phyloP scores from a whole-genome alignment of 164 flowering plant genomes.

The Tinospora cordifolia region DNA sequence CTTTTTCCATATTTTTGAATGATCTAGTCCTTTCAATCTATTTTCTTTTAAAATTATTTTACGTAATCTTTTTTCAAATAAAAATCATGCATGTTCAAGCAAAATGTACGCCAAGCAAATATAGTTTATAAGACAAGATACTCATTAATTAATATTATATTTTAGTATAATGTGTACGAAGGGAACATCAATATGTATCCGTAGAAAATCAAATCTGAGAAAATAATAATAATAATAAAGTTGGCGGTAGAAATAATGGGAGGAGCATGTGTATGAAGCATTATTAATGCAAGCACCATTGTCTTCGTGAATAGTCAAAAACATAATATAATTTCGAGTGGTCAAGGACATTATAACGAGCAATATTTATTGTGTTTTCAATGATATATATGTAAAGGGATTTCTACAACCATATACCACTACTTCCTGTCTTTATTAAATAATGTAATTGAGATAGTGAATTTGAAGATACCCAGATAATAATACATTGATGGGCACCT shows the following conservation, averaged over 20 bases:
- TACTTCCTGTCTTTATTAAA: not conserved
- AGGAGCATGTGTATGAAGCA: not conserved
- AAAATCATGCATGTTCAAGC: no score
- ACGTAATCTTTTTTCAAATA: no score
- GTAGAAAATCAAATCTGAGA: not conserved
- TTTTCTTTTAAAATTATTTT: no score
- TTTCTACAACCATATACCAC: not conserved
- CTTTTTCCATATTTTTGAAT: no score
- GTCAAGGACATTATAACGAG: not conserved
- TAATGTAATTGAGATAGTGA: not conserved
- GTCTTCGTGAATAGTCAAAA: not conserved
- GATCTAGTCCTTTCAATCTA: no score
- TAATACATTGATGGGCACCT: not conserved
- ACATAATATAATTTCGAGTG: not conserved
- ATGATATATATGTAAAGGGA: not conserved
- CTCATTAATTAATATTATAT: no score
- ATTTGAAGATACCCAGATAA: no score
- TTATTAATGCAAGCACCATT: not conserved
- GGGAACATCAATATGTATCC: no score
- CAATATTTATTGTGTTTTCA: not conserved
- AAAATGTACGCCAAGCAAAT: no score
- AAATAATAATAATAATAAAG: not conserved
- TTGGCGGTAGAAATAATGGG: not conserved
- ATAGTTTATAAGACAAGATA: no score
- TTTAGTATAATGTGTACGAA: no score